Percentiles rank a stretch among this genome's conserved stretches.
Evolutionary conservation across 768 basidiomycete genomes (phyloP).

Genomic region (Terana coerulea): DNA sequence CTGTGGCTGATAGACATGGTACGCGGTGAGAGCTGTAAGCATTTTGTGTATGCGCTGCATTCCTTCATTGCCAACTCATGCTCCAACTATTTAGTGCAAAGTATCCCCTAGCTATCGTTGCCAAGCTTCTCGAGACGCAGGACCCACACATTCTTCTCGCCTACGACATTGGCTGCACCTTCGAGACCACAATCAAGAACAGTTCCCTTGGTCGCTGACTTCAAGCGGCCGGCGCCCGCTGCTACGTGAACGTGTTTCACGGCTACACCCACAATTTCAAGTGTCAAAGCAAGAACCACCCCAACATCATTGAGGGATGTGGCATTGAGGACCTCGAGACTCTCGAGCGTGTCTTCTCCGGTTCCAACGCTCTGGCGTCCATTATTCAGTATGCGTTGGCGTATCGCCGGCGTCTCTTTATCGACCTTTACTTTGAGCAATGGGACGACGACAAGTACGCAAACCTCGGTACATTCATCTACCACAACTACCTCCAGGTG

Average conservation of each 20-base stretch:
- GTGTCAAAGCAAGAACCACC: conserved; percentile 32
- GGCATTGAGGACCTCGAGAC: conserved; percentile 31
- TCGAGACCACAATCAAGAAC: conserved; percentile 9
- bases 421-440: conserved; percentile 29
- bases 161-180: conserved; percentile 17
- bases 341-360: conserved; percentile 17
- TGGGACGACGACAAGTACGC: conserved; percentile 34
- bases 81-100: conserved; percentile 5
- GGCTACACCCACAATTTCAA: conserved; percentile 31
- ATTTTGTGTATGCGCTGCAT: neutral
- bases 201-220: conserved; percentile 14
- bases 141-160: neutral
- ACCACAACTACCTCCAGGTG: conserved; percentile 30
- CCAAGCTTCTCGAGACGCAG: conserved; percentile 1
- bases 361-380: conserved; percentile 20
- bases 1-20: conserved; percentile 17
- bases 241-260: conserved; percentile 29
- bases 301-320: conserved; percentile 23
- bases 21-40: conserved; percentile 18
- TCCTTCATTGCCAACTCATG: no score
- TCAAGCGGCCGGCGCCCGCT: neutral
- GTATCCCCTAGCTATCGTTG: conserved; percentile 10
- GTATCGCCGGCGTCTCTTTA: conserved; percentile 26
- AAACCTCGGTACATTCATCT: conserved; percentile 21
- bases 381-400: conserved; percentile 25